These are phyloP conservation scores for Metschnikowia sp. DNA, from an alignment of 805 yeast genomes.

Conservation along the genomic window DNA sequence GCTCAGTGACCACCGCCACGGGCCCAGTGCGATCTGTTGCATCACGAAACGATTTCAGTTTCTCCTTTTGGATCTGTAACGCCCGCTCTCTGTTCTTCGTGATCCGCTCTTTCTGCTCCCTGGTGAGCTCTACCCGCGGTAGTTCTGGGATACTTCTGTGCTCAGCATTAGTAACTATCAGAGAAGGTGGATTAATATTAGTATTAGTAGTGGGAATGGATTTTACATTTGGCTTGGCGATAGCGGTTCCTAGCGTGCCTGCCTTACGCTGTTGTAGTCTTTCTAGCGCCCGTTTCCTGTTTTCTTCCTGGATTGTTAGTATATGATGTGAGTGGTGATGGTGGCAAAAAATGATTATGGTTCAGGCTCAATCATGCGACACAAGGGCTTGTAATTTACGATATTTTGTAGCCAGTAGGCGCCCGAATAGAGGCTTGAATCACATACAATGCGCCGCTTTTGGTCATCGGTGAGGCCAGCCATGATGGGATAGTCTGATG, in stretches of 20 bases:
- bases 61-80: constrained; percentile 37
- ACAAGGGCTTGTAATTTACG: too few relatives aligned
- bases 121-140: constrained; percentile 36
- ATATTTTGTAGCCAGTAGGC: too few relatives aligned
- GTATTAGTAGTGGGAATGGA: too few relatives aligned
- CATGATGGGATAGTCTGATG: constrained; percentile 3
- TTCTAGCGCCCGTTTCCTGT: constrained; percentile 60
- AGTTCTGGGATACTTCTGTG: constrained; percentile 12
- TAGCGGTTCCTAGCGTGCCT: constrained; percentile 2
- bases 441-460: constrained; percentile 34
- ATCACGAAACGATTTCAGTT: constrained; percentile 20
- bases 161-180: not conserved
- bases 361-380: too few relatives aligned
- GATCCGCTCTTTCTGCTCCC: constrained; percentile 47
- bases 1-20: constrained; percentile 14
- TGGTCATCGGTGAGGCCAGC: constrained; percentile 33
- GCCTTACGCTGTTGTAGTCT: constrained; percentile 46
- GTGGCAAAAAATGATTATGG: not conserved
- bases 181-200: too few relatives aligned
- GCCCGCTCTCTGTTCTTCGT: constrained; percentile 56
- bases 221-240: not conserved
- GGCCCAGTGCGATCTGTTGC: constrained; percentile 7
- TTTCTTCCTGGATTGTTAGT: constrained; percentile 49
- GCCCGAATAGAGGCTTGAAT: not conserved
- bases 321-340: not conserved